Percentiles rank a stretch among this genome's conserved stretches.
Conservation (phyloP, 2,329 filamentous ascomycete species). For the Monilinia polystroma region DNA sequence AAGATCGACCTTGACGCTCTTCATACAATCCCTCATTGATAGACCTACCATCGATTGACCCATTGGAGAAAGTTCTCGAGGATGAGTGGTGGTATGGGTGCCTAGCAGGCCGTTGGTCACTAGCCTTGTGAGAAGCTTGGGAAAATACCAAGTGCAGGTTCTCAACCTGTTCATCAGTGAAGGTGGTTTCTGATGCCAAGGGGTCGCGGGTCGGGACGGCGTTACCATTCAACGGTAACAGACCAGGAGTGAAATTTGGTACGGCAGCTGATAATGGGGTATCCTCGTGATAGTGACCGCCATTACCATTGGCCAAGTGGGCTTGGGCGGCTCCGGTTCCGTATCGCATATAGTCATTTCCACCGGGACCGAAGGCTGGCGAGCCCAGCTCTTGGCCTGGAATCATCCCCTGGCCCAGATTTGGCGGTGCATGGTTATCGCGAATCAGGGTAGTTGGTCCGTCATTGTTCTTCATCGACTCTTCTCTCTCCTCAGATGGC, state of each 20-base stretch:
- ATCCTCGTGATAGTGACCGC: constrained; percentile 44
- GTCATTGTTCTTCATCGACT: constrained; percentile 70
- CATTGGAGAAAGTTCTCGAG: constrained; percentile 54
- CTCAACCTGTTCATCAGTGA: constrained; percentile 53
- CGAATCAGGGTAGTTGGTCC: constrained; percentile 53
- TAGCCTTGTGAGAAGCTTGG: constrained; percentile 41
- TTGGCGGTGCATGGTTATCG: constrained; percentile 31
- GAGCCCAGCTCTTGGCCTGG: constrained; percentile 36
- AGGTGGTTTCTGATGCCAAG: constrained; percentile 43
- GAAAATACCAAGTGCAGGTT: constrained; percentile 52
- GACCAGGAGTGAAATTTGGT: constrained; percentile 52
- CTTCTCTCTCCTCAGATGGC: constrained; percentile 67
- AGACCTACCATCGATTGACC: constrained; percentile 53
- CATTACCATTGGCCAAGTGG: constrained; percentile 43
- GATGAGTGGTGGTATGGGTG: constrained; percentile 44
- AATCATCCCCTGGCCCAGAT: constrained; percentile 34
- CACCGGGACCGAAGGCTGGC: constrained; percentile 38
- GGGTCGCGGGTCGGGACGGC: constrained; percentile 28
- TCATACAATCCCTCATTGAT: constrained; percentile 49
- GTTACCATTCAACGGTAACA: constrained; percentile 27
- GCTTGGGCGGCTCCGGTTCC: constrained; percentile 29
- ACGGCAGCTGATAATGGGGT: constrained; percentile 61
- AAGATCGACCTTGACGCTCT: constrained; percentile 42
- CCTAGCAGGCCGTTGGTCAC: constrained; percentile 39
- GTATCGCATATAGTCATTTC: constrained; percentile 35